phyloP scores from a whole-genome alignment of 495 filamentous ascomycete species.

The Lentithecium fluviatile region DNA sequence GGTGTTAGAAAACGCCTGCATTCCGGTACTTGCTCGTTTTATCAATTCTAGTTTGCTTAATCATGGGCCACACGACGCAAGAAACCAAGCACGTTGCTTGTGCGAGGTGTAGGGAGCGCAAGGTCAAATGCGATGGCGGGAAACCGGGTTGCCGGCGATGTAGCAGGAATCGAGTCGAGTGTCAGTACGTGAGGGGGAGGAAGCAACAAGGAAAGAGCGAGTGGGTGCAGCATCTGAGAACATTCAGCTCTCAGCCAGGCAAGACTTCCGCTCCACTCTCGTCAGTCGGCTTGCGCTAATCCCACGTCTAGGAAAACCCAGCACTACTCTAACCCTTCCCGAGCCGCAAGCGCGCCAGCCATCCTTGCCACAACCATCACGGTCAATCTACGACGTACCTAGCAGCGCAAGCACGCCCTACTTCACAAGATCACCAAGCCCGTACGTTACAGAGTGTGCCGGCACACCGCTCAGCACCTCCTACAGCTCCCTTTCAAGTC shows the following conservation, averaged over 20 bases:
- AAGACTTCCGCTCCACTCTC: not conserved
- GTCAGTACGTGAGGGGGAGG: conserved; percentile 16
- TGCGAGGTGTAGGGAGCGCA: conserved; percentile 12
- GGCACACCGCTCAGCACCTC: too few species aligned
- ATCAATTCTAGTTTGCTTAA: not conserved
- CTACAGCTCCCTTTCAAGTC: too few species aligned
- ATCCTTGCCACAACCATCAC: too few species aligned
- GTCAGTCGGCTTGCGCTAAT: too few species aligned
- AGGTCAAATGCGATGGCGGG: conserved; percentile 14
- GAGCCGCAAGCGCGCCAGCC: too few species aligned
- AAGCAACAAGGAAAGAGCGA: conserved; percentile 15
- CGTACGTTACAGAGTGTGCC: too few species aligned
- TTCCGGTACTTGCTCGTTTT: not conserved
- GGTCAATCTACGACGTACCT: too few species aligned
- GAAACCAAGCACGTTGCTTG: conserved; percentile 14
- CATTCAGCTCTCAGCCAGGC: conserved; percentile 13
- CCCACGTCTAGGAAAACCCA: too few species aligned
- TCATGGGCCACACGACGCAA: not conserved
- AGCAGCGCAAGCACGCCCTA: too few species aligned
- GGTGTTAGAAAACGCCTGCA: not conserved
- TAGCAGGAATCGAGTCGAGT: not conserved
- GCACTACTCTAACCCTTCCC: too few species aligned
- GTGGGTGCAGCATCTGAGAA: conserved; percentile 20
- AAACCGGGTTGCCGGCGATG: conserved; percentile 15
- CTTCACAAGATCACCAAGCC: too few species aligned